These are phyloP conservation scores for Dictyophora rubrovolvata DNA, from an alignment of 768 basidiomycete species.

Conservation along the genomic window DNA sequence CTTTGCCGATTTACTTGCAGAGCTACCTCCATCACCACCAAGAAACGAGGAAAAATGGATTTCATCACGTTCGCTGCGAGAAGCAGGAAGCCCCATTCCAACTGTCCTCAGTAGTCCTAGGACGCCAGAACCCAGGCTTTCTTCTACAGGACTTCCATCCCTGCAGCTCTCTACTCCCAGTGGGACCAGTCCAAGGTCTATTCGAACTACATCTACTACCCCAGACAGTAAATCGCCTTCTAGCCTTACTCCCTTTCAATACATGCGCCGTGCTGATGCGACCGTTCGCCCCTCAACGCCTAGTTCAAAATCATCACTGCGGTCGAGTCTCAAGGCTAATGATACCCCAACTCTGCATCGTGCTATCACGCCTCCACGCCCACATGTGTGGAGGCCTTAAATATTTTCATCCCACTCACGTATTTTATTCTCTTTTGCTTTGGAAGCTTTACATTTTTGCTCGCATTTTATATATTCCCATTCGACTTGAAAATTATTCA, in stretches of 20 bases:
- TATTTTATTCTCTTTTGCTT: background rate
- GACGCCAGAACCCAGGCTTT: constrained; percentile 58
- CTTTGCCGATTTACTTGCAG: constrained; percentile 73
- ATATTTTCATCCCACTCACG: constrained; percentile 9
- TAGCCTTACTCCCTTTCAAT: constrained; percentile 63
- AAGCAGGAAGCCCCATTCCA: constrained; percentile 33
- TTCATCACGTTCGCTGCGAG: constrained; percentile 61
- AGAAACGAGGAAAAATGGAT: constrained; percentile 73
- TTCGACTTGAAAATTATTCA: background rate
- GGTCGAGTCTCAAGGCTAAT: constrained; percentile 48
- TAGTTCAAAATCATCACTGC: constrained; percentile 4
- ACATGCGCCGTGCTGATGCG: constrained; percentile 66
- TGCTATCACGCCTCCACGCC: constrained; percentile 38
- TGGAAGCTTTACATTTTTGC: background rate
- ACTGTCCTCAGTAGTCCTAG: constrained; percentile 32
- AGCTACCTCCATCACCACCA: constrained; percentile 57
- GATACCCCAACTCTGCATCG: constrained; percentile 30
- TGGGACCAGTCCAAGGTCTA: constrained; percentile 34
- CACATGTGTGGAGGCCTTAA: constrained; percentile 57
- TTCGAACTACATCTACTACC: constrained; percentile 40
- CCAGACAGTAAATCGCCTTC: constrained; percentile 47
- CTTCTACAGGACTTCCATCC: constrained; percentile 43
- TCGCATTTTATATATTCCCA: background rate
- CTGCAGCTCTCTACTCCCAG: constrained; percentile 48
- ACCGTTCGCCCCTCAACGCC: constrained; percentile 43